Evolutionary conservation across 805 yeast genomes (phyloP).

Genomic region (Hanseniaspora meyeri): DNA sequence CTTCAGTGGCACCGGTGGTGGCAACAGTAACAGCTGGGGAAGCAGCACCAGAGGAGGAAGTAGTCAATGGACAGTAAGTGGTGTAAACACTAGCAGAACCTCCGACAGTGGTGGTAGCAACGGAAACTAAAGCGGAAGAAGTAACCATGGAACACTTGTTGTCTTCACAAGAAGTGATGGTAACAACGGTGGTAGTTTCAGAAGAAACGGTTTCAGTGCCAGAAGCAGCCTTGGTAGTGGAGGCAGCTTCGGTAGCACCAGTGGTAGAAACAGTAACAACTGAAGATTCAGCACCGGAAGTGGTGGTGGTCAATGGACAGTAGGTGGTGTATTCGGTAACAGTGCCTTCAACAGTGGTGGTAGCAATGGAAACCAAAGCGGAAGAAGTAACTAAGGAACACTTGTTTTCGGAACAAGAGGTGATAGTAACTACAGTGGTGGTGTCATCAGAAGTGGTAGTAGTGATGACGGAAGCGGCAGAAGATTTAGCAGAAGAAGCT

Average conservation of each 20-base stretch:
- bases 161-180: slow-evolving; percentile 28
- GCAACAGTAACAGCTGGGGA: slow-evolving; percentile 14
- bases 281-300: background rate
- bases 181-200: slow-evolving; percentile 26
- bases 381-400: slow-evolving; percentile 27
- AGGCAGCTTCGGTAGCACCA: too few relatives aligned
- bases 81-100: slow-evolving; percentile 44
- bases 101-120: slow-evolving; percentile 21
- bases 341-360: slow-evolving; percentile 26
- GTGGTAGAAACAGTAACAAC: background rate
- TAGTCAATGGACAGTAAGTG: slow-evolving; percentile 33
- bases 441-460: slow-evolving; percentile 21
- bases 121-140: slow-evolving; percentile 17
- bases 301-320: slow-evolving; percentile 18
- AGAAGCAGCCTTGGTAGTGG: too few relatives aligned
- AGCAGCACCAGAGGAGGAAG: slow-evolving; percentile 18
- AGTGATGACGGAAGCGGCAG: slow-evolving; percentile 20
- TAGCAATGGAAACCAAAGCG: slow-evolving; percentile 28
- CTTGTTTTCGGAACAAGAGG: slow-evolving; percentile 26
- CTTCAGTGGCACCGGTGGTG: background rate
- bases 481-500: background rate
- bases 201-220: slow-evolving; percentile 22
- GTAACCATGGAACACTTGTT: slow-evolving; percentile 20
- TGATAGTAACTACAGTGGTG: slow-evolving; percentile 29
- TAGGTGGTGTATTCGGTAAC: slow-evolving; percentile 30